A percentile compares a stretch with the other conserved stretches of the same genome.
Conservation (phyloP, 2,329 filamentous ascomycete genomes). For the Septoria petroselini region DNA sequence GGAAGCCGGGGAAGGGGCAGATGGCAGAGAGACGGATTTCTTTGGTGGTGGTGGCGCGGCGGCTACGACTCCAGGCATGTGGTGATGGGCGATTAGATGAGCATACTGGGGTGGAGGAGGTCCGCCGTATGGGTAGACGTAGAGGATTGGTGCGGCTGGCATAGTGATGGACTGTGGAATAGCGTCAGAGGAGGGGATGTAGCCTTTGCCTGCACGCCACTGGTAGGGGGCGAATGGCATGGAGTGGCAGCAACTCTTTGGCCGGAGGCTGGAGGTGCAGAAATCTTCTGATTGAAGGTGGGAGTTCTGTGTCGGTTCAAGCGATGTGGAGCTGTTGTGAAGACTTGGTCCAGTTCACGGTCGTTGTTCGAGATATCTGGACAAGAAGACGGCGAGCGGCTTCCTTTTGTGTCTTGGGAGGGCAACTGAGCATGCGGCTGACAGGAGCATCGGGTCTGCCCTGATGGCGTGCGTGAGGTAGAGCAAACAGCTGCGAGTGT, state of each 20-base stretch:
- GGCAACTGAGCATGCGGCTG: constrained; percentile 1
- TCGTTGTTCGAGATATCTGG: constrained; percentile 5
- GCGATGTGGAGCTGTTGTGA: too few species aligned
- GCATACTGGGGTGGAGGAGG: constrained; percentile 28
- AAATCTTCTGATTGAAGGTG: too few species aligned
- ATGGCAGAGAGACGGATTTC: constrained; percentile 1
- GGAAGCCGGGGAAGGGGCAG: background rate
- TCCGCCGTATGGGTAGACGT: constrained; percentile 23
- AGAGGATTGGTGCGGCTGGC: background rate
- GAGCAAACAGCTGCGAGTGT: constrained; percentile 19
- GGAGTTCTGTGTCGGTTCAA: too few species aligned
- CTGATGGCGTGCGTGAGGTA: background rate
- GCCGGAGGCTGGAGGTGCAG: background rate
- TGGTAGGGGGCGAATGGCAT: constrained; percentile 31
- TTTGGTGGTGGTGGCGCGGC: constrained; percentile 8
- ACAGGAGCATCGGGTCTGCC: background rate
- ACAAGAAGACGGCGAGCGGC: background rate
- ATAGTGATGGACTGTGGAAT: constrained; percentile 15
- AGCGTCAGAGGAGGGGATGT: constrained; percentile 24
- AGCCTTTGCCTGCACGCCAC: constrained; percentile 28
- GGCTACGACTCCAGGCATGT: constrained; percentile 12
- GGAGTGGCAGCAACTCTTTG: background rate
- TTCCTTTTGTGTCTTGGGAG: constrained; percentile 1
- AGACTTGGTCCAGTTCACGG: constrained; percentile 1
- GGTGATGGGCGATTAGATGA: constrained; percentile 11